Evolutionary conservation across 345 rosid genomes (phyloP), one percentile per base, ranked within the genome.

Genomic region (Psidium guajava): DNA sequence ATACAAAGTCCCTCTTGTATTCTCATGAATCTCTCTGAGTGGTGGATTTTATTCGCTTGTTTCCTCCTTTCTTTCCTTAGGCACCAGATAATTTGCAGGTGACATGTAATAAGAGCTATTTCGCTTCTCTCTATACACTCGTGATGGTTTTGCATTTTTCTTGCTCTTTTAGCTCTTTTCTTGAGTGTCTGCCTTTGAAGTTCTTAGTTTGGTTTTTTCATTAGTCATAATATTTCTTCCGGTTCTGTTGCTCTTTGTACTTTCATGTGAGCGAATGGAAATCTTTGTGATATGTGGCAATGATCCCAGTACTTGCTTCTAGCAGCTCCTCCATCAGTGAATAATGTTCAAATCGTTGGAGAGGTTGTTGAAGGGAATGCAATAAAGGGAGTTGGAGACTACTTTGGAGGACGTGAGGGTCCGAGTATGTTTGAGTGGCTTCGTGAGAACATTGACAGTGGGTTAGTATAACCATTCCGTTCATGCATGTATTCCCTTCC

Each of bases 331-430:
- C 99, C 99, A 84, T 94, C 98, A 25, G 97, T 94, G 81, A 88
- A 89, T 85, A 91, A 95, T 91, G 95, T 95, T 69, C 90, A 81
- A 85, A 94, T 97, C 86, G 51, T 90, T 90, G 99, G 99, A 90
- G 98, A 94, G 88, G 85, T 88, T 86, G 92, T 97, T 86, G 99
- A 97, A 93, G 98, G 96, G 85, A 90, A 87, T 90, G 57, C 89
- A 75, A 86, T 97, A 82, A 95, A 92, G 91, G 98, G 98, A 83
- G 92, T 87, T 87, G 99, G 98, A 59, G 91, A 93, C 86, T 97
- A 97, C 93, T 97, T 97, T 90, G 99, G 99, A 81, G 99, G 99
- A 87, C 91, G 89, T 92, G 99, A 97, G 87, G 98, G 99, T 87
- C 99, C 99, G 32, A 97, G 98, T 95, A 95, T 93, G 93, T 97